Percentiles rank a stretch among this genome's conserved stretches.
These are phyloP conservation scores for Niveomyces coronatus DNA, from an alignment of 2,329 filamentous ascomycete genomes.

Conservation along the genomic window DNA sequence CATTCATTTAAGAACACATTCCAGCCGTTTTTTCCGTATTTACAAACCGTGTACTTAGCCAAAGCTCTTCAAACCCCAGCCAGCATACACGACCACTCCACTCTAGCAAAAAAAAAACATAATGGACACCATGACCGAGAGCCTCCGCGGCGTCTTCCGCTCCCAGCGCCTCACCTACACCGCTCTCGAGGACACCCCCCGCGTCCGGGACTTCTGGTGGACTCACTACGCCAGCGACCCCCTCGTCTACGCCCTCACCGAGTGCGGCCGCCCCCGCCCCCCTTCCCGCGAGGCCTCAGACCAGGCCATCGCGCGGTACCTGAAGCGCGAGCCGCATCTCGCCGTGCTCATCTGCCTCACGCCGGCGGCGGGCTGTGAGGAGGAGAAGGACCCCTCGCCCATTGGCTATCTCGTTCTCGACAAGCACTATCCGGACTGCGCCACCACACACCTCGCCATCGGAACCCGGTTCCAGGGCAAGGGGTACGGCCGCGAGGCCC, in stretches of 20 bases:
- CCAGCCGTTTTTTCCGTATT: no score
- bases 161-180: slow-evolving; percentile 1
- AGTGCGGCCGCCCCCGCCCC: not conserved
- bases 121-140: not conserved
- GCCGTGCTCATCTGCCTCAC: not conserved
- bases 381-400: not conserved
- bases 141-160: not conserved
- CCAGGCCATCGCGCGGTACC: not conserved
- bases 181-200: not conserved
- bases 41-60: no score
- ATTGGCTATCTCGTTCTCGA: not conserved
- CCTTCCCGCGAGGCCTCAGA: not conserved
- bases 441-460: not conserved
- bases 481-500: not conserved
- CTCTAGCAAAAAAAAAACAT: not conserved
- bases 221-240: not conserved
- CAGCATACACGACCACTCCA: no score
- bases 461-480: not conserved
- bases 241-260: not conserved
- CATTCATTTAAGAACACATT: no score
- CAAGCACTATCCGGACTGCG: not conserved
- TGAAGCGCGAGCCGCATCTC: not conserved
- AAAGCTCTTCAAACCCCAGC: no score
- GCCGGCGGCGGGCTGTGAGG: not conserved
- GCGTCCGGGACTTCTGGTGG: slow-evolving; percentile 1